Evolutionary conservation across 2,329 filamentous ascomycete species (phyloP).

Genomic region (Purpureocillium takamizusanense): DNA sequence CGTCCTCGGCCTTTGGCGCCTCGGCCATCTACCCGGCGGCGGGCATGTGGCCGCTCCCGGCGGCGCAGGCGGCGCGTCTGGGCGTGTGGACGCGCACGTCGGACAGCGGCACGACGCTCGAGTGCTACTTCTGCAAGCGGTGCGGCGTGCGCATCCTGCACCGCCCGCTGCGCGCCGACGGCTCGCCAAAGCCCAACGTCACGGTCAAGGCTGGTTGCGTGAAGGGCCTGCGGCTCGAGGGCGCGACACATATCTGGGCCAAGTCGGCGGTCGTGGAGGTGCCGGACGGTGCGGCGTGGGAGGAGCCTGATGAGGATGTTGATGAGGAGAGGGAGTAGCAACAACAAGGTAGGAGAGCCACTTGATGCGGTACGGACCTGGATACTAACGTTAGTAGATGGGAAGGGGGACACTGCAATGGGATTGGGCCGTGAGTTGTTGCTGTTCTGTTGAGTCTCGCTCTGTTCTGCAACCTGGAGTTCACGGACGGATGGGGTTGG

Average conservation of each 20-base stretch:
- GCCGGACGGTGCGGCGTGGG: slow-evolving; percentile 21
- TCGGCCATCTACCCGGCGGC: slow-evolving; percentile 32
- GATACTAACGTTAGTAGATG: too few relatives aligned
- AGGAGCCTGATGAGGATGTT: slow-evolving; percentile 11
- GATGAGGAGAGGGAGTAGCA: slow-evolving; percentile 3
- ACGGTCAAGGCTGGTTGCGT: slow-evolving; percentile 38
- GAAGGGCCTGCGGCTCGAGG: slow-evolving; percentile 28
- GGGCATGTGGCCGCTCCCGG: slow-evolving; percentile 29
- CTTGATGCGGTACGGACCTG: too few relatives aligned
- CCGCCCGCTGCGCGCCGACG: slow-evolving; percentile 26
- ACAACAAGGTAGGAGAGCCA: background rate
- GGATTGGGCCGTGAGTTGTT: too few relatives aligned
- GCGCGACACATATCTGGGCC: slow-evolving; percentile 35
- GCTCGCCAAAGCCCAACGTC: slow-evolving; percentile 24
- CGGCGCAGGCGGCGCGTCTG: slow-evolving; percentile 21
- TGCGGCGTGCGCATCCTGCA: slow-evolving; percentile 41
- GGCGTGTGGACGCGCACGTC: slow-evolving; percentile 27
- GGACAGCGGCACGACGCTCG: slow-evolving; percentile 29
- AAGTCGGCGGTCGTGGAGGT: slow-evolving; percentile 34
- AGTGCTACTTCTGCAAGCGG: slow-evolving; percentile 31
- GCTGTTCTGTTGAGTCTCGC: too few relatives aligned
- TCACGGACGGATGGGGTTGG: too few relatives aligned
- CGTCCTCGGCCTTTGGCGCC: slow-evolving; percentile 34
- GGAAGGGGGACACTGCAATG: too few relatives aligned
- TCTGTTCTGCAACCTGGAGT: too few relatives aligned